phyloP scores from a whole-genome alignment of 164 flowering plant genomes.

The Vitis amurensis region DNA sequence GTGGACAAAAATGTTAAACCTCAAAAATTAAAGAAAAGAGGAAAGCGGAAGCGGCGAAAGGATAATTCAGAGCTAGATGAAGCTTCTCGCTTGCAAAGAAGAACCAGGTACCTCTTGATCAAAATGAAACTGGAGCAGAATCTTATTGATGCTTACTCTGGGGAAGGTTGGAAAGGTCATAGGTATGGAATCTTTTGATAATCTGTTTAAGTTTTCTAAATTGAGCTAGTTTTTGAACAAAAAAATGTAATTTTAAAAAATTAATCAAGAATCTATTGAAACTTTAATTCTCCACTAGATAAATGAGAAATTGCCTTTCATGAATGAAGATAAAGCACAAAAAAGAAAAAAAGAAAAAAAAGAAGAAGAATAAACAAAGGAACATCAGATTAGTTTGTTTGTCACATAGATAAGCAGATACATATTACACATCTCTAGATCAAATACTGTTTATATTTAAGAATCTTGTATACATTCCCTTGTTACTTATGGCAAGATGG shows the following conservation, averaged over 20 bases:
- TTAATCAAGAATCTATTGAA: background rate
- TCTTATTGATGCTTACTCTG: conserved; percentile 92
- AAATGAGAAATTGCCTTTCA: background rate
- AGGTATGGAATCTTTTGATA: conserved; percentile 44
- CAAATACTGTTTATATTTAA: background rate
- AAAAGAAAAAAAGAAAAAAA: too few relatives aligned
- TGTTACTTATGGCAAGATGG: background rate
- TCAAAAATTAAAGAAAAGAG: conserved; percentile 36
- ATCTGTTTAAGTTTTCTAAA: background rate
- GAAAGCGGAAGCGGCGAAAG: conserved; percentile 46
- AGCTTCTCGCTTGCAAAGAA: conserved; percentile 76
- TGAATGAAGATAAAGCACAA: too few relatives aligned
- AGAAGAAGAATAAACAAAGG: too few relatives aligned
- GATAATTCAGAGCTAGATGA: conserved; percentile 59
- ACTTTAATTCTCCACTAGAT: background rate
- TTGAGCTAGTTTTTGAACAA: background rate
- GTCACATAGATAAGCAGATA: too few relatives aligned
- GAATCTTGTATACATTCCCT: background rate
- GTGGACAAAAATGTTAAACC: conserved; percentile 23
- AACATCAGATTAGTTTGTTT: too few relatives aligned
- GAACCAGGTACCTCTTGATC: conserved; percentile 81
- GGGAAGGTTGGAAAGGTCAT: conserved; percentile 99
- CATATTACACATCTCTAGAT: background rate
- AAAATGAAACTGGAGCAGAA: conserved; percentile 93
- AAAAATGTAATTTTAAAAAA: background rate